Evolutionary conservation across 2,329 filamentous ascomycete genomes (phyloP).

Genomic region (Stenocarpella maydis): DNA sequence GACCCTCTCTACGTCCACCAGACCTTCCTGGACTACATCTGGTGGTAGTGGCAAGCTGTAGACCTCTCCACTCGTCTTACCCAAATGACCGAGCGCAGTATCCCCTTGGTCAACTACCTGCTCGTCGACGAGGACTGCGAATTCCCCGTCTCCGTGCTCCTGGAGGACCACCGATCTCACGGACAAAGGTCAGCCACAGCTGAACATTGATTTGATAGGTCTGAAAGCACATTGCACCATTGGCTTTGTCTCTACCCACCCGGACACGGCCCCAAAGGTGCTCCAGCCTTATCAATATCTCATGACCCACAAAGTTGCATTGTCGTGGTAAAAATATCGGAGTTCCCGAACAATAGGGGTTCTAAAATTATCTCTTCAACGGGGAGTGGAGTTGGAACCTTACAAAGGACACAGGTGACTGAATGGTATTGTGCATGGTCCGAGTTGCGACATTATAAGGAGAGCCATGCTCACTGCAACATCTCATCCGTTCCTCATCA

Average conservation of each 20-base stretch:
- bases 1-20: slow-evolving; percentile 30
- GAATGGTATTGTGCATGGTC: neutral
- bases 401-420: neutral
- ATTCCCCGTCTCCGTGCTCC: neutral
- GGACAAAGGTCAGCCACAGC: neutral
- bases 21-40: slow-evolving; percentile 22
- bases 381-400: neutral
- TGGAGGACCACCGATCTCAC: neutral
- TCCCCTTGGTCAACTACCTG: neutral
- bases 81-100: slow-evolving; percentile 20
- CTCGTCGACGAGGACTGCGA: slow-evolving; percentile 18
- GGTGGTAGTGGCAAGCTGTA: slow-evolving; percentile 28
- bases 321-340: neutral
- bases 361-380: neutral
- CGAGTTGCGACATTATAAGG: neutral
- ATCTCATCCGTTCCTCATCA: neutral
- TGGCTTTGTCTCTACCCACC: neutral
- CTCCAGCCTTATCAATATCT: too few species aligned
- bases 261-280: neutral
- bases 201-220: neutral
- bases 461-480: neutral
- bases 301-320: neutral
- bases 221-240: neutral
- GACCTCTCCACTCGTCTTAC: neutral
- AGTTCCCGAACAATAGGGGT: neutral